phyloP scores from a whole-genome alignment of 2,329 filamentous ascomycete species.

The Ascochyta clinopodiicola region DNA sequence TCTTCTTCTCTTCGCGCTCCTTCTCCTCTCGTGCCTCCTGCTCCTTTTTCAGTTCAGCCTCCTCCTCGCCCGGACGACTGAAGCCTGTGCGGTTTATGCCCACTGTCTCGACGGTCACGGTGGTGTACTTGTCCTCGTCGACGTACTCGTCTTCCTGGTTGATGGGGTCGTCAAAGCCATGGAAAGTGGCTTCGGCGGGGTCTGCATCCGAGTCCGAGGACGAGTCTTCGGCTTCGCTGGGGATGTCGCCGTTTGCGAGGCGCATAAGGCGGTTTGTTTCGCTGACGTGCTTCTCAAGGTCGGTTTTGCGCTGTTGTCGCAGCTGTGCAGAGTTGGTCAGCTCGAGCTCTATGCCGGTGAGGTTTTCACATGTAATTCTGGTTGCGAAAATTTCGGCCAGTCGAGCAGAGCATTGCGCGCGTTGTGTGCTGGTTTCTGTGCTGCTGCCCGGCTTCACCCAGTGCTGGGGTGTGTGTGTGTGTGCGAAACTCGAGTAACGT shows the following conservation, averaged over 20 bases:
- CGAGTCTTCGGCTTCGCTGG: constrained; percentile 31
- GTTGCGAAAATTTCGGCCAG: not conserved
- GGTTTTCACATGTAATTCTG: not conserved
- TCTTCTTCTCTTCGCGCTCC: constrained; percentile 49
- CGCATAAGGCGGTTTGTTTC: constrained; percentile 75
- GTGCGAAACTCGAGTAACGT: constrained; percentile 29
- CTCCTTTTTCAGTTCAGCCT: constrained; percentile 52
- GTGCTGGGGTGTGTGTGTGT: not conserved
- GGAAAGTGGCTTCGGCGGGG: constrained; percentile 47
- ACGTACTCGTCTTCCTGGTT: constrained; percentile 93
- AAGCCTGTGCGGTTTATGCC: constrained; percentile 78
- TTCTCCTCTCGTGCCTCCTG: constrained; percentile 27
- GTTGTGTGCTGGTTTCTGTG: not conserved
- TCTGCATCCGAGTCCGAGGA: constrained; percentile 29
- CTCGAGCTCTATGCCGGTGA: not conserved
- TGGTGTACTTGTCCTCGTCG: constrained; percentile 95
- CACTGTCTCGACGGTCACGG: constrained; percentile 90
- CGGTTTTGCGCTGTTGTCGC: constrained; percentile 79
- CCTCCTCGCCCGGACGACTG: constrained; percentile 58
- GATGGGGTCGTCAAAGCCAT: constrained; percentile 56
- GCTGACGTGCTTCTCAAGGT: constrained; percentile 81
- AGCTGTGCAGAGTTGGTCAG: constrained; percentile 61
- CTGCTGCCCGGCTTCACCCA: not conserved
- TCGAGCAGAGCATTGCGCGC: not conserved
- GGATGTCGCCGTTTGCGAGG: constrained; percentile 58